phyloP scores from a whole-genome alignment of 2,329 filamentous ascomycete species.

The Epichloe brachyelytri region DNA sequence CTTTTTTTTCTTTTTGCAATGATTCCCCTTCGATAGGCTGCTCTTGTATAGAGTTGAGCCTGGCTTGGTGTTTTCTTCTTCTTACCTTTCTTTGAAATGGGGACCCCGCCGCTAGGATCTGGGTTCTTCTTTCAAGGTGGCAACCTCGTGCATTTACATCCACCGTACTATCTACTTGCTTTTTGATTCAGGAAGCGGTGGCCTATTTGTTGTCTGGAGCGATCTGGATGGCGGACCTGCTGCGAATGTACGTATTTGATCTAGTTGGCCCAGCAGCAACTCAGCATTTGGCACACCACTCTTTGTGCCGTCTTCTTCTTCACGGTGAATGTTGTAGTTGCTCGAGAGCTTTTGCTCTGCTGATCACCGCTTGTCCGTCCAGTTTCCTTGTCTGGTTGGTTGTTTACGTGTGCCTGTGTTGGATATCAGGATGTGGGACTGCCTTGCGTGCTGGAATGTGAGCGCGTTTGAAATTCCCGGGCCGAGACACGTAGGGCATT shows the following conservation, averaged over 20 bases:
- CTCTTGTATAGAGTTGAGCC: conserved; percentile 1
- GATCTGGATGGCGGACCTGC: conserved; percentile 5
- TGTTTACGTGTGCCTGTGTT: not conserved
- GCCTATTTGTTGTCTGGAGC: conserved; percentile 7
- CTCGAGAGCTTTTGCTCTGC: not conserved
- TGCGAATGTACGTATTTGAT: conserved; percentile 12
- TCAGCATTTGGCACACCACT: conserved; percentile 16
- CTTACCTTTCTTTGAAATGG: conserved; percentile 4
- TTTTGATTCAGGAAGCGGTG: conserved; percentile 11
- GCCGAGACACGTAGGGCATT: not conserved
- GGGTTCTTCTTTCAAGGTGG: conserved; percentile 4
- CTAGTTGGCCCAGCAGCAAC: conserved; percentile 18
- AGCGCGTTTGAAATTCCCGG: not conserved
- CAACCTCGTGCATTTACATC: conserved; percentile 4
- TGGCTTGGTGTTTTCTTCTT: conserved; percentile 5
- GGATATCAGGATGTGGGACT: not conserved
- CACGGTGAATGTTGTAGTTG: no score
- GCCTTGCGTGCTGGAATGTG: not conserved
- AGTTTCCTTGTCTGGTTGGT: not conserved
- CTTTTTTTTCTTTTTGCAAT: conserved; percentile 4
- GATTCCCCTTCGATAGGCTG: conserved; percentile 12
- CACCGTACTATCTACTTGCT: conserved; percentile 13
- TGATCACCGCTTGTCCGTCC: not conserved
- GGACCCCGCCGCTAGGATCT: not conserved
- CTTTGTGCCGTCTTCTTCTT: no score